A percentile compares a stretch with the other conserved stretches of the same genome.
These are phyloP conservation scores for Hypoxylon lenormandii DNA, from an alignment of 495 filamentous ascomycete species.

Conservation along the genomic window DNA sequence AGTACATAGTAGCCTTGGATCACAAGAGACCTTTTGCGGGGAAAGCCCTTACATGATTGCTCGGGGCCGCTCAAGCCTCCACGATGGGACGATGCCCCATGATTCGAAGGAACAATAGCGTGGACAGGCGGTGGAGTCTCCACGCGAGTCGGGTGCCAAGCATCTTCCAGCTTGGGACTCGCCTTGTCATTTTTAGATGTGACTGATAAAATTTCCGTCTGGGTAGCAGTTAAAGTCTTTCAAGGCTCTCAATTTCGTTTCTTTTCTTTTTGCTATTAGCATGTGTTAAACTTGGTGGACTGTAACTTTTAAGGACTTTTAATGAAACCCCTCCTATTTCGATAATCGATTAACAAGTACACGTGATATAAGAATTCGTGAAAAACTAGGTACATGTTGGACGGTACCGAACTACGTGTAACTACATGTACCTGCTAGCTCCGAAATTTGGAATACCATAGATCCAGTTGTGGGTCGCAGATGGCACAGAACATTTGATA, in stretches of 20 bases:
- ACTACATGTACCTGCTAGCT: too few relatives aligned
- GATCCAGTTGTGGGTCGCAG: background rate
- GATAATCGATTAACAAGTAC: too few relatives aligned
- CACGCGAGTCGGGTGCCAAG: slow-evolving; percentile 38
- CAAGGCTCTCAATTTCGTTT: too few relatives aligned
- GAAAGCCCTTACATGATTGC: slow-evolving; percentile 29
- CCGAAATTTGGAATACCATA: background rate
- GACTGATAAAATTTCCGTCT: slow-evolving; percentile 9
- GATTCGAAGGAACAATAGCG: slow-evolving; percentile 36
- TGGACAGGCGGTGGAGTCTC: slow-evolving; percentile 37
- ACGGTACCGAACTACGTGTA: too few relatives aligned
- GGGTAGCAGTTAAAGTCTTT: too few relatives aligned
- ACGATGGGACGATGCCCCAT: slow-evolving; percentile 44
- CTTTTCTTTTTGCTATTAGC: too few relatives aligned
- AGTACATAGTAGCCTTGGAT: slow-evolving; percentile 38
- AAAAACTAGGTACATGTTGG: too few relatives aligned
- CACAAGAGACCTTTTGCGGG: slow-evolving; percentile 35
- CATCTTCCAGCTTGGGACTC: slow-evolving; percentile 25
- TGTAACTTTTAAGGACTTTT: too few relatives aligned
- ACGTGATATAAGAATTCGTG: too few relatives aligned
- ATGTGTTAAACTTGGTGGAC: too few relatives aligned
- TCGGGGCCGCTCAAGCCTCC: slow-evolving; percentile 24
- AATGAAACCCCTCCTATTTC: too few relatives aligned
- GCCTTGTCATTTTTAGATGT: slow-evolving; percentile 5
- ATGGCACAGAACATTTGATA: background rate